Conservation (phyloP, 345 rosid species). For the Rhizophora mangle region DNA sequence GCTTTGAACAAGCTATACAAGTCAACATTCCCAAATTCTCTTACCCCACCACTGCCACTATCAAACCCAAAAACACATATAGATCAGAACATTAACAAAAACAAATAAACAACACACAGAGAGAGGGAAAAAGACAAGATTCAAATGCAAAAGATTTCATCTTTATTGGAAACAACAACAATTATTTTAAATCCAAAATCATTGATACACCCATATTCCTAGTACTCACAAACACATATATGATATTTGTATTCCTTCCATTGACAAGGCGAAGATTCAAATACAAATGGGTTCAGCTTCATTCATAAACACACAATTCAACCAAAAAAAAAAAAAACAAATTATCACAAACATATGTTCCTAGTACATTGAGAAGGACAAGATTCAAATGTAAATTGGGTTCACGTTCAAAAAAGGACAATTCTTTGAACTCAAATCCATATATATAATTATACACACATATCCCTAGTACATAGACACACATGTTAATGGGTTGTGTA, state of each 20-base stretch:
- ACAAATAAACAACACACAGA: constrained; percentile 3
- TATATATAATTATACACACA: no score
- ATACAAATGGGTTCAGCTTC: constrained; percentile 2
- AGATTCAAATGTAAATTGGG: no score
- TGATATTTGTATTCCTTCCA: neutral
- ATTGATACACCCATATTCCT: no score
- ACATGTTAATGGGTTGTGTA: neutral
- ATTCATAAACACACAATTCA: neutral
- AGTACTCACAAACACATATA: no score
- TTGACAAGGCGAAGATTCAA: constrained; percentile 10
- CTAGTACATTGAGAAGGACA: no score
- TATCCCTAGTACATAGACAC: neutral
- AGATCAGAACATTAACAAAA: constrained; percentile 24
- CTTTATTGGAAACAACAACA: no score
- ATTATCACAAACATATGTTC: no score
- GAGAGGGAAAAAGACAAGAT: neutral
- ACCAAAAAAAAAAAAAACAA: no score
- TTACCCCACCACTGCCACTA: constrained; percentile 9
- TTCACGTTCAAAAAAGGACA: no score
- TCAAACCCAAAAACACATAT: constrained; percentile 19
- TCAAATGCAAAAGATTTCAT: neutral
- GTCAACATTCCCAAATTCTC: constrained; percentile 60
- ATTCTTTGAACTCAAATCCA: no score
- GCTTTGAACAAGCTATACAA: constrained; percentile 88
- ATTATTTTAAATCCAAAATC: no score